Conservation (phyloP, 148 eudicot genomes). For the Vaccinium macrocarpon region DNA sequence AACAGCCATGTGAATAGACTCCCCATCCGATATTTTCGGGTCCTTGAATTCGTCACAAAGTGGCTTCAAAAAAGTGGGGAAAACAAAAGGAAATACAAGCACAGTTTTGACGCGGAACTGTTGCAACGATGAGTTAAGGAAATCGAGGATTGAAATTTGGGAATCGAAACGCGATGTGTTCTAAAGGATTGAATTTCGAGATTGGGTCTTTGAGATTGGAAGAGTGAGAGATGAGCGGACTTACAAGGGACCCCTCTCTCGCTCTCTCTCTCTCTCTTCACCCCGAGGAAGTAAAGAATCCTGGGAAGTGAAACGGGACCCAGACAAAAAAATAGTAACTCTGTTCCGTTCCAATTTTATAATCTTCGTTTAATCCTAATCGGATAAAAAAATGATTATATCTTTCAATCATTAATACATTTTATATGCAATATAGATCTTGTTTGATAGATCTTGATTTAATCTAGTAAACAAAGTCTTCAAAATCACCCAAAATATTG, state of each 20-base stretch:
- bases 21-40: constrained; percentile 34
- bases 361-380: no score
- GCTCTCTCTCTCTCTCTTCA: not conserved
- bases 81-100: not conserved
- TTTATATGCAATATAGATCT: no score
- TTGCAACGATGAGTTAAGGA: not conserved
- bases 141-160: not conserved
- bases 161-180: not conserved
- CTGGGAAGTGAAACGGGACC: not conserved
- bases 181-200: not conserved
- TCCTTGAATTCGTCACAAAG: not conserved
- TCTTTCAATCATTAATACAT: no score
- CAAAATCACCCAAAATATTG: no score
- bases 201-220: no score
- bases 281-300: not conserved
- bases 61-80: not conserved
- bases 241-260: not conserved
- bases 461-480: no score
- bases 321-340: not conserved
- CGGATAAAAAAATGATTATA: no score
- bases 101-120: not conserved
- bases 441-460: no score
- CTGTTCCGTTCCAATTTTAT: no score
- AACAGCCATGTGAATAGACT: constrained; percentile 66
- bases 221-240: not conserved